These are phyloP conservation scores for Macaranga tanarius DNA, from an alignment of 441 rosid species.

Conservation along the genomic window DNA sequence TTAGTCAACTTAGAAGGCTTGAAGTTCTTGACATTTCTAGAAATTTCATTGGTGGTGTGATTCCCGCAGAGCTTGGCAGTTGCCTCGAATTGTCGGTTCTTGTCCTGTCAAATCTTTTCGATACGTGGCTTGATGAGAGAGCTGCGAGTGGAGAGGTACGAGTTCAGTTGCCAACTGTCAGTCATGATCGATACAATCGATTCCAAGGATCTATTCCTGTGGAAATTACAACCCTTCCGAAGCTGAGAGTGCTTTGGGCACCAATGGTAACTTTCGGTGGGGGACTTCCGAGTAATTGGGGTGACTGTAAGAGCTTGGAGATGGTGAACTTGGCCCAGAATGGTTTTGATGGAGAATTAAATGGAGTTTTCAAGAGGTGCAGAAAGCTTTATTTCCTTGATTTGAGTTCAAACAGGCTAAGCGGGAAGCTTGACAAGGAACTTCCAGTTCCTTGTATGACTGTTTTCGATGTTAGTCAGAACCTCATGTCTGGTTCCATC, in stretches of 20 bases:
- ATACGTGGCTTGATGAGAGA: slow-evolving; percentile 26
- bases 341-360: slow-evolving; percentile 42
- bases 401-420: slow-evolving; percentile 48
- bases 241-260: slow-evolving; percentile 56
- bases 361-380: slow-evolving; percentile 39
- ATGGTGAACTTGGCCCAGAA: slow-evolving; percentile 55
- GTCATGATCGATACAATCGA: slow-evolving; percentile 38
- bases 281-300: slow-evolving; percentile 48
- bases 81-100: slow-evolving; percentile 49
- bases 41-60: slow-evolving; percentile 44
- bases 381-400: slow-evolving; percentile 47
- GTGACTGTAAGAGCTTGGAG: slow-evolving; percentile 47
- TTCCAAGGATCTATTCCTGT: slow-evolving; percentile 48
- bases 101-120: slow-evolving; percentile 48
- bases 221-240: slow-evolving; percentile 46
- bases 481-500: slow-evolving; percentile 44
- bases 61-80: slow-evolving; percentile 56
- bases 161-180: slow-evolving; percentile 9
- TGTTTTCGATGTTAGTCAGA: slow-evolving; percentile 49
- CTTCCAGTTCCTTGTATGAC: slow-evolving; percentile 58
- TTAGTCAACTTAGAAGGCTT: slow-evolving; percentile 57
- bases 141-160: slow-evolving; percentile 20
- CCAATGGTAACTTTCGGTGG: slow-evolving; percentile 48
- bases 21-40: slow-evolving; percentile 61
- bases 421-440: slow-evolving; percentile 42